Percentiles rank a stretch among this genome's conserved stretches.
Conservation (phyloP, 129 eudicot species). For the Flaveria robusta region DNA sequence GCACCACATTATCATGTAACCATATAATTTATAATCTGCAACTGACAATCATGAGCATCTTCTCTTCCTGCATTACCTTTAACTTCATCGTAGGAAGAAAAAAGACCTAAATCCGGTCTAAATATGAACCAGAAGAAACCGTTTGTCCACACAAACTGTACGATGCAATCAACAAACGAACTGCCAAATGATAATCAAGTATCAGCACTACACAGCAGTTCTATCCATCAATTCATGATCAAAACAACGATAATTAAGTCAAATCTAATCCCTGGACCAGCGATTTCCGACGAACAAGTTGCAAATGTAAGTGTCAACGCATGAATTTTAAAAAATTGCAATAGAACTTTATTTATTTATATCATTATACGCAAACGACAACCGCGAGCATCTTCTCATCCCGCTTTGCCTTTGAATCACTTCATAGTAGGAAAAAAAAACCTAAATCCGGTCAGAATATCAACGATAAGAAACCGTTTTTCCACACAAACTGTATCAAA, state of each 20-base stretch:
- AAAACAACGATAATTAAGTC: constrained; percentile 9
- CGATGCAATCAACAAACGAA: background rate
- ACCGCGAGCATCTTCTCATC: background rate
- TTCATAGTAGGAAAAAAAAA: background rate
- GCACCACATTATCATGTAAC: constrained; percentile 4
- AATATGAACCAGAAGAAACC: background rate
- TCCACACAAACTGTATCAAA: background rate
- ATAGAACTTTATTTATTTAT: background rate
- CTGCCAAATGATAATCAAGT: background rate
- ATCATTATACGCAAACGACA: background rate
- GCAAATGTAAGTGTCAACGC: constrained; percentile 16
- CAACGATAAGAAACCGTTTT: background rate
- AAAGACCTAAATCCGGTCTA: background rate
- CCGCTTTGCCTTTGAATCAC: constrained; percentile 15
- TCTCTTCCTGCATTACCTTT: background rate
- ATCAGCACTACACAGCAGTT: background rate
- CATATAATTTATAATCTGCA: background rate
- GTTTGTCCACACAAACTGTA: background rate
- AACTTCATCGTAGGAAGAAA: background rate
- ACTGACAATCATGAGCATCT: background rate
- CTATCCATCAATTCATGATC: background rate
- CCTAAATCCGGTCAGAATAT: constrained; percentile 1
- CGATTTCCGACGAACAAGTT: constrained; percentile 7
- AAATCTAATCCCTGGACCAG: background rate
- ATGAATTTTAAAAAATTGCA: background rate